phyloP scores from a whole-genome alignment of 192 early-diverging fungal genomes.

The Dissophora ornata region DNA sequence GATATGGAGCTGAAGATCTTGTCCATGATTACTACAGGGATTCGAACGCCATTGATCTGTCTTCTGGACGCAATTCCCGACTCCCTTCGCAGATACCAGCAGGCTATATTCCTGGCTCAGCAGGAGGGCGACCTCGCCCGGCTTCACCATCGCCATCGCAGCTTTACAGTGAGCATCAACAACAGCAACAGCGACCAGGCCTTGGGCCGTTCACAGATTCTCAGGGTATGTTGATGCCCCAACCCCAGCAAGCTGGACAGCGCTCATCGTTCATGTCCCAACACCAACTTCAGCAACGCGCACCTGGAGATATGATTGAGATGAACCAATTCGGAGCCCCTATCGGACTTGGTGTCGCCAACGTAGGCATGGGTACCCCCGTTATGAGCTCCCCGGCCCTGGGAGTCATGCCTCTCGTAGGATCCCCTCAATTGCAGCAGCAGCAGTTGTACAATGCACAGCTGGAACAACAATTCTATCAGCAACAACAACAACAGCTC shows the following conservation, averaged over 20 bases:
- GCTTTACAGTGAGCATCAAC: background rate
- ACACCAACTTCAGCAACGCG: conserved; percentile 4
- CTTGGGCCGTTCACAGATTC: conserved; percentile 28
- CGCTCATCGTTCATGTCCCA: conserved; percentile 14
- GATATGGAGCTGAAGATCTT: conserved; percentile 33
- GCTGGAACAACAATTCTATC: conserved; percentile 11
- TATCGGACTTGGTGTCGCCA: conserved; percentile 36
- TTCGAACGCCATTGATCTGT: conserved; percentile 43
- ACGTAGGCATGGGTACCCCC: conserved; percentile 9
- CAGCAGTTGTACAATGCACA: conserved; percentile 15
- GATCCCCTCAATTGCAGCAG: conserved; percentile 19
- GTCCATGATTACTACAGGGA: conserved; percentile 38
- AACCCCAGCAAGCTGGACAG: background rate
- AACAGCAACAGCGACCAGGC: background rate
- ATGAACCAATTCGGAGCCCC: conserved; percentile 36
- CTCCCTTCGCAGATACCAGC: conserved; percentile 25
- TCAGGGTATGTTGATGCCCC: conserved; percentile 40
- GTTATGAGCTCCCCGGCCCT: conserved; percentile 17
- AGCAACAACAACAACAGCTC: conserved; percentile 29
- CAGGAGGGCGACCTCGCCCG: conserved; percentile 18
- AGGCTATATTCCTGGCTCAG: conserved; percentile 18
- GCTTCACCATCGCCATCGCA: conserved; percentile 26
- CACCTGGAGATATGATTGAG: conserved; percentile 28
- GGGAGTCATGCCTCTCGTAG: conserved; percentile 1
- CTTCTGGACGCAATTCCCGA: conserved; percentile 27